Percentiles rank a stretch among this genome's conserved stretches.
Evolutionary conservation across 257 asterid species (phyloP).

Genomic region (Dorcoceras hygrometricum): DNA sequence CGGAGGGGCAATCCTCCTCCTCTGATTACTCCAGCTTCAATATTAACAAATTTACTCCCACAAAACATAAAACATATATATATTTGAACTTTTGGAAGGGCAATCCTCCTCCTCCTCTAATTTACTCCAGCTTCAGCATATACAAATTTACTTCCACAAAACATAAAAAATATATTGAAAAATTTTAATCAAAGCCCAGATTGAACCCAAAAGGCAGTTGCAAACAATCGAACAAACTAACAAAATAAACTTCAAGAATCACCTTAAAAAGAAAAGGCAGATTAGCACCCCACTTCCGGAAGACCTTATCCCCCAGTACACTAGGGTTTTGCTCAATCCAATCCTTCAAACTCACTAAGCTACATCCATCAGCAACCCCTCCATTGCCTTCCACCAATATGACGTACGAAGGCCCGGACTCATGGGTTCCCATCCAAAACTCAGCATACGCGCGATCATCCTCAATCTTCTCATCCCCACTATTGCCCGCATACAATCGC

Average conservation of each 20-base stretch:
- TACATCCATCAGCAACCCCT: not conserved
- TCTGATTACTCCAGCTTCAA: not conserved
- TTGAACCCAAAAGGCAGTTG: not conserved
- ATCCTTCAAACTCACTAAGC: slow-evolving; percentile 56
- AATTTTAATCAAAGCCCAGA: not conserved
- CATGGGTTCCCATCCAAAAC: slow-evolving; percentile 95
- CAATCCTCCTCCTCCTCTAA: too few species aligned
- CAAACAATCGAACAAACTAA: not conserved
- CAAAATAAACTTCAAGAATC: not conserved
- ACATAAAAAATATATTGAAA: not conserved
- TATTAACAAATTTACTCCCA: not conserved
- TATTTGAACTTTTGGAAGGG: too few species aligned
- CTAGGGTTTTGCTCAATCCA: slow-evolving; percentile 71
- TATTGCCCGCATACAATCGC: slow-evolving; percentile 48
- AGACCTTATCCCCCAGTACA: slow-evolving; percentile 73
- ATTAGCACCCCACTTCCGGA: slow-evolving; percentile 65
- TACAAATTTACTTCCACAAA: too few species aligned
- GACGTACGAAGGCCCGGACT: slow-evolving; percentile 68
- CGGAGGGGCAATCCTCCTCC: not conserved
- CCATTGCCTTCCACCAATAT: slow-evolving; percentile 15
- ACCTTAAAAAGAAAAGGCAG: slow-evolving; percentile 96
- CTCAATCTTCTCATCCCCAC: slow-evolving; percentile 31
- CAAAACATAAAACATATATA: too few species aligned
- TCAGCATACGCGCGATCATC: slow-evolving; percentile 64
- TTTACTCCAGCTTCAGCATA: too few species aligned